These are phyloP conservation scores for Melocanna baccifera DNA, from an alignment of 176 grass and related monocot genomes.

Conservation along the genomic window DNA sequence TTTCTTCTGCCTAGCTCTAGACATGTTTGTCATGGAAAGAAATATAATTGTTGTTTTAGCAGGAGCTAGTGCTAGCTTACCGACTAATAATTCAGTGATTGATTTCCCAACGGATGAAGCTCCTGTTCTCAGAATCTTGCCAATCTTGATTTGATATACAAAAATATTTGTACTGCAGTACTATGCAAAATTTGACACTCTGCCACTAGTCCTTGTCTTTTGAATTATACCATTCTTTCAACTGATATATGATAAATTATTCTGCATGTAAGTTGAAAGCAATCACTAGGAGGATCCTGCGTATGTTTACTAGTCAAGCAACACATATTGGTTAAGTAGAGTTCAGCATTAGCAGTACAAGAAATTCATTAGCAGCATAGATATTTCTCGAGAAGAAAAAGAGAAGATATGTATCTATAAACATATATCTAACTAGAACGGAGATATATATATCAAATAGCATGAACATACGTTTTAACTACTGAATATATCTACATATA, in stretches of 20 bases:
- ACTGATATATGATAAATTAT: too few relatives aligned
- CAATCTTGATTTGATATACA: background rate
- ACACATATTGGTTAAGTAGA: background rate
- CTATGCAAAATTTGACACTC: background rate
- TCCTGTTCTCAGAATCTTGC: conserved; percentile 15
- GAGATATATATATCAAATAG: too few relatives aligned
- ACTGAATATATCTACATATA: too few relatives aligned
- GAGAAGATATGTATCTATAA: background rate
- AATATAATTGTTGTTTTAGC: background rate
- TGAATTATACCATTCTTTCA: background rate
- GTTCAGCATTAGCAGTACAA: background rate
- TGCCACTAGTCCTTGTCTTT: background rate
- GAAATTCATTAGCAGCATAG: background rate
- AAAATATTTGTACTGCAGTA: background rate
- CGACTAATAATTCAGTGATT: conserved; percentile 24
- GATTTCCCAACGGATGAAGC: background rate
- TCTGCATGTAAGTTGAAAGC: background rate
- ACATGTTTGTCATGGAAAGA: background rate
- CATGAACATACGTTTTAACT: too few relatives aligned
- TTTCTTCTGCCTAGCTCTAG: conserved; percentile 1
- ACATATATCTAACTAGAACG: too few relatives aligned
- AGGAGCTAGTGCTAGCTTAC: background rate
- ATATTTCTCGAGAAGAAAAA: background rate
- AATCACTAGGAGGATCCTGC: background rate
- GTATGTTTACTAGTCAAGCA: background rate